Evolutionary conservation across 306 rosid species (phyloP).

Genomic region (Rosa chinensis): DNA sequence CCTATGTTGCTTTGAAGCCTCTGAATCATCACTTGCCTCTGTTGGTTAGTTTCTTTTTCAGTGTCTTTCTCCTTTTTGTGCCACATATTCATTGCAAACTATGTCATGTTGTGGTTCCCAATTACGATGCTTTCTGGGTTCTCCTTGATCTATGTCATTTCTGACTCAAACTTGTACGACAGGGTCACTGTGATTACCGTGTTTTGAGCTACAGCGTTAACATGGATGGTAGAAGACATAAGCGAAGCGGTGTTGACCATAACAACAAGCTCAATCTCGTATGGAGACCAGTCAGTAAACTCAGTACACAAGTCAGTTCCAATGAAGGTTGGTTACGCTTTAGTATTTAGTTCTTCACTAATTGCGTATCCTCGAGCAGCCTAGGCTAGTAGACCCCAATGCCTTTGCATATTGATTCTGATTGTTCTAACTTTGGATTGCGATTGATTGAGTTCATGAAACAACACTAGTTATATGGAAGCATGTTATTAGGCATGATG

Average conservation of each 20-base stretch:
- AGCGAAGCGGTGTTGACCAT: constrained; percentile 27
- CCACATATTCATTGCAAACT: background rate
- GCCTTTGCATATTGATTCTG: background rate
- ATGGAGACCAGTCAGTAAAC: constrained; percentile 66
- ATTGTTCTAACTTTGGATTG: too few species aligned
- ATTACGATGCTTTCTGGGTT: constrained; percentile 1
- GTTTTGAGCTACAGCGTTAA: constrained; percentile 42
- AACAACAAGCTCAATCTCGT: constrained; percentile 37
- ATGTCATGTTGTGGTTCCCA: background rate
- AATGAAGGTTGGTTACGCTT: constrained; percentile 47
- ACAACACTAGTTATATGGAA: background rate
- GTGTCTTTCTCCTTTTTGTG: background rate
- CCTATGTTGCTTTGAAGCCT: constrained; percentile 31
- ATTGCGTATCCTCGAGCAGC: background rate
- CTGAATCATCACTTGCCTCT: constrained; percentile 20
- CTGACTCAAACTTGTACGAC: constrained; percentile 9
- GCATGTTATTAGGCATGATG: background rate
- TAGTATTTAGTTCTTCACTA: background rate
- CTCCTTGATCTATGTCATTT: background rate
- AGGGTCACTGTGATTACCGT: constrained; percentile 38
- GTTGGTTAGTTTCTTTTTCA: constrained; percentile 33
- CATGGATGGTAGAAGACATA: constrained; percentile 54
- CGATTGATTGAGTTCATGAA: background rate
- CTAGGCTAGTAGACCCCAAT: background rate
- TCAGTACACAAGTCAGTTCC: constrained; percentile 46